A percentile compares a stretch with the other conserved stretches of the same genome.
Conservation (phyloP, 2,329 filamentous ascomycete species). For the Nemania sp. region DNA sequence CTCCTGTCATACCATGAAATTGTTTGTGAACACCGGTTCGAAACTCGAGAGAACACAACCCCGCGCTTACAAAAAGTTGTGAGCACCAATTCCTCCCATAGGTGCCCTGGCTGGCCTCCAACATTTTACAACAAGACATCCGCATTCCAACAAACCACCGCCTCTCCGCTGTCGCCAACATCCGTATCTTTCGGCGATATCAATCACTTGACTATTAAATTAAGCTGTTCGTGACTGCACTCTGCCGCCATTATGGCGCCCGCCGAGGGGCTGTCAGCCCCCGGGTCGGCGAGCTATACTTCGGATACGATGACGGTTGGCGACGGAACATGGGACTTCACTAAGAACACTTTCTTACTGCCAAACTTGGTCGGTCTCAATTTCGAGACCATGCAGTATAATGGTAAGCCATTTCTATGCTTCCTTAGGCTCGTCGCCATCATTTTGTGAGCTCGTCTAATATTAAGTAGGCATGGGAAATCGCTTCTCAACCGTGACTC, state of each 20-base stretch:
- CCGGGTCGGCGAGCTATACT: conserved; percentile 72
- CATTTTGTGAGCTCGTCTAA: background rate
- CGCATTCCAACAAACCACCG: conserved; percentile 23
- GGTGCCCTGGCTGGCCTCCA: background rate
- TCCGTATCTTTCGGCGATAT: conserved; percentile 18
- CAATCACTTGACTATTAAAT: conserved; percentile 13
- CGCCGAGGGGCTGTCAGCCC: conserved; percentile 64
- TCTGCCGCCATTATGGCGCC: conserved; percentile 61
- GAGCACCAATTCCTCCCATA: conserved; percentile 14
- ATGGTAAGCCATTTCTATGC: conserved; percentile 58
- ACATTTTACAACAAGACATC: conserved; percentile 10
- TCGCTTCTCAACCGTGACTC: conserved; percentile 67
- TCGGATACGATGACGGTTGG: conserved; percentile 77
- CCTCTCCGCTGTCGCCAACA: conserved; percentile 19
- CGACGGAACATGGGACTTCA: conserved; percentile 82
- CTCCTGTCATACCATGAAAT: conserved; percentile 1
- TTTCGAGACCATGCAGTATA: conserved; percentile 82
- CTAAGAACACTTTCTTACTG: conserved; percentile 75
- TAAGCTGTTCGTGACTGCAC: conserved; percentile 14
- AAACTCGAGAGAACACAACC: conserved; percentile 2
- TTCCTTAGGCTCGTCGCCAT: background rate
- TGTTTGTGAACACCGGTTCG: background rate
- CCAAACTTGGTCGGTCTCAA: conserved; percentile 77
- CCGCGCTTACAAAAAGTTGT: conserved; percentile 16
- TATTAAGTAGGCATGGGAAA: conserved; percentile 72